Conservation (phyloP, 495 filamentous ascomycete genomes). For the Annulohypoxylon bovei region DNA sequence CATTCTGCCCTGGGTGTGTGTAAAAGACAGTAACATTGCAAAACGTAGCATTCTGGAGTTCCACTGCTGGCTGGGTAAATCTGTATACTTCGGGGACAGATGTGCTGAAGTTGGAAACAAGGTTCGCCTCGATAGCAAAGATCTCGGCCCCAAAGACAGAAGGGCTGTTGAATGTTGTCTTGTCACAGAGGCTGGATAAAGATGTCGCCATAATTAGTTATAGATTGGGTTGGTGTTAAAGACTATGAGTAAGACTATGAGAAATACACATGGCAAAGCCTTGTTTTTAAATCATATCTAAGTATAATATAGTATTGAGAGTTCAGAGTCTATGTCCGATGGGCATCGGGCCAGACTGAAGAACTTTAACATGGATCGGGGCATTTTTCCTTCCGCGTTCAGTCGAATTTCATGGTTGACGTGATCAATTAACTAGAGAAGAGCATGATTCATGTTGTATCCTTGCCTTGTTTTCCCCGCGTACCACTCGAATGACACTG, state of each 20-base stretch:
- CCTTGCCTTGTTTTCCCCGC: not conserved
- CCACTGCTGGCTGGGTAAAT: not conserved
- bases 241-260: not conserved
- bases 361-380: not conserved
- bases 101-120: conserved; percentile 1
- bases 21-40: conserved; percentile 60
- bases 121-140: not conserved
- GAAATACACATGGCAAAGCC: not conserved
- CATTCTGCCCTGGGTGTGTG: conserved; percentile 54
- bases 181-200: not conserved
- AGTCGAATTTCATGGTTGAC: not conserved
- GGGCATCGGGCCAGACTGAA: not conserved
- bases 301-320: not conserved
- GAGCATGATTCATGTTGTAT: not conserved
- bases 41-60: conserved; percentile 41
- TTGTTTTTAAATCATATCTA: not conserved
- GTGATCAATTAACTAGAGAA: not conserved
- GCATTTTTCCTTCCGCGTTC: not conserved
- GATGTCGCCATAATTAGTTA: not conserved
- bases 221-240: not conserved
- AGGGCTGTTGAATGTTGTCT: not conserved
- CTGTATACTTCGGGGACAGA: not conserved
- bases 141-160: conserved; percentile 10
- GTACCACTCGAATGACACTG: too few relatives aligned
- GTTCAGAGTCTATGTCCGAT: not conserved